Evolutionary conservation across 2,329 filamentous ascomycete genomes (phyloP).

Genomic region (Chlorencoelia australis): DNA sequence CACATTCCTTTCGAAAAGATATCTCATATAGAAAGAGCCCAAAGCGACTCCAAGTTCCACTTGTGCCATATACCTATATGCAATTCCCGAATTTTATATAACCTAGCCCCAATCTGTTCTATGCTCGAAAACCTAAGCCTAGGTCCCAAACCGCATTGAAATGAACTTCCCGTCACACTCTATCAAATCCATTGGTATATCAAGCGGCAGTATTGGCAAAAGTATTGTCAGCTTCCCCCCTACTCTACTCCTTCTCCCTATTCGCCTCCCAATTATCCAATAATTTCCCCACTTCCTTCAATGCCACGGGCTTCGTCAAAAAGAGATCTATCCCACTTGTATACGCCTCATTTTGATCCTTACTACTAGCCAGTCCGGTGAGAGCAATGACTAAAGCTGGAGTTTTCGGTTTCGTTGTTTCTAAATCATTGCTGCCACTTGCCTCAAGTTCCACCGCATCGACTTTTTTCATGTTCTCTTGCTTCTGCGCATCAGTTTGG

Average conservation of each 20-base stretch:
- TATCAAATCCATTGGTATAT: too few species aligned
- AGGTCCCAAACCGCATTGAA: too few species aligned
- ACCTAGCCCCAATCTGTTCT: too few species aligned
- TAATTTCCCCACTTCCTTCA: constrained; percentile 32
- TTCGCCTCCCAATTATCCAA: constrained; percentile 30
- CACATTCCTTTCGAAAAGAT: too few species aligned
- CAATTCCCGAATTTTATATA: too few species aligned
- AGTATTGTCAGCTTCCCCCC: background rate
- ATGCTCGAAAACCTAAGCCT: too few species aligned
- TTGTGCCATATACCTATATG: too few species aligned
- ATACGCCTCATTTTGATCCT: constrained; percentile 28
- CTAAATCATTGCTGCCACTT: background rate
- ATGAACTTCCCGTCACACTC: too few species aligned
- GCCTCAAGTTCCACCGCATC: background rate
- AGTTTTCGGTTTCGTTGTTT: constrained; percentile 1
- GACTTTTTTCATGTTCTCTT: constrained; percentile 8
- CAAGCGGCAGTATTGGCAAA: too few species aligned
- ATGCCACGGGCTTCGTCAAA: constrained; percentile 32
- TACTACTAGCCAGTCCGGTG: constrained; percentile 28
- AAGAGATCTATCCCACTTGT: constrained; percentile 29
- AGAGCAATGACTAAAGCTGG: constrained; percentile 30
- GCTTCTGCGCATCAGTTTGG: constrained; percentile 10
- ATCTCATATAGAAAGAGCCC: too few species aligned
- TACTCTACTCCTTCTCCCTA: constrained; percentile 12
- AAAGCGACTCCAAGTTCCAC: too few species aligned